Evolutionary conservation across 1,284 basidiomycete species (phyloP), one percentile per base, ranked within the genome.

Genomic region (Trichosporon sp.): DNA sequence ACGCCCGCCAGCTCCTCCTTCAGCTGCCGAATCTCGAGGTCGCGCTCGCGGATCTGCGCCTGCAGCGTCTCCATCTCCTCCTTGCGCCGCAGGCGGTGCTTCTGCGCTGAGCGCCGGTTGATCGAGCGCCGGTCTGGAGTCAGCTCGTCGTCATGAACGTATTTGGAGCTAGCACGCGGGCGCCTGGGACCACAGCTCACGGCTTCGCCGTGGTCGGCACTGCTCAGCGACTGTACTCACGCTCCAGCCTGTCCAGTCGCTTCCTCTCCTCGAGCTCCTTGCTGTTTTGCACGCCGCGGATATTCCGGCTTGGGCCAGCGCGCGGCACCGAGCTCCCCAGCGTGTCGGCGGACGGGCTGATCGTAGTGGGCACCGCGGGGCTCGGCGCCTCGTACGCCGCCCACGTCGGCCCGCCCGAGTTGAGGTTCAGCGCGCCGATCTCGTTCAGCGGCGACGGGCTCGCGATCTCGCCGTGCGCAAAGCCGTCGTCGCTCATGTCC

Each of bases 101-200:
- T 74, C 66, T 72, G 73, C 15, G 73, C 73, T 9, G 70, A 72
- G 15, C 68, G 67, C 42, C 73, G 69, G 63, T 74, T 74, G 68
- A 74, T 74, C n/a, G 67, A 69, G 23, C 73, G 65, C 9, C 73
- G 71, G 65, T 72, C 72, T 73, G 67, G 38, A 34, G 63, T 65
- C 31, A 68, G 68, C 35, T 8, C 3, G 8, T n/a, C n/a, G 3
- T 3, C 7, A 44, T 2, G 2, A n/a, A 13, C 35, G 35, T 2
- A 13, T 12, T 2, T 7, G 7, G 15, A 42, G 38, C 38, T 18
- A 18, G 38, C 15, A 18, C 3, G 4, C 32, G 32, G 4, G 5
- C 9, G 32, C 32, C 32, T 32, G 5, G 11, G n/a, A n/a, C n/a
- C n/a, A n/a, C n/a, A n/a, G n/a, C n/a, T n/a, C n/a, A n/a, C n/a